Evolutionary conservation across 2,329 filamentous ascomycete genomes (phyloP).

Genomic region (Colletotrichum trifolii): DNA sequence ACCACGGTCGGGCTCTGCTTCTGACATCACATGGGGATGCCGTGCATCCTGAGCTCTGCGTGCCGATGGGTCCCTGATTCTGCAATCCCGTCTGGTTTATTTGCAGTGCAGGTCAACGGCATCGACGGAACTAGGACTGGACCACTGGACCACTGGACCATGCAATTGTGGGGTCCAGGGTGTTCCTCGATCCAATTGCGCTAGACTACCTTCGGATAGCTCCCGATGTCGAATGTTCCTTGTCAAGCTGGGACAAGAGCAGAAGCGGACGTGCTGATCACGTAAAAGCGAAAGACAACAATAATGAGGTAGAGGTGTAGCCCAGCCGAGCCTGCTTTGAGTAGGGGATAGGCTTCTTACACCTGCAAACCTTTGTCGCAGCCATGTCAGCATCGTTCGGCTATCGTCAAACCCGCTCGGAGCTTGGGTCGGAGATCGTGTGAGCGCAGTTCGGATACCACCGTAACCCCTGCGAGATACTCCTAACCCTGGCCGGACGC

Average conservation of each 20-base stretch:
- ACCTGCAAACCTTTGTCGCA: too few species aligned
- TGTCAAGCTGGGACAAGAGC: neutral
- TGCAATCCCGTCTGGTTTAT: neutral
- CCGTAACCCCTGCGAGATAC: slow-evolving; percentile 7
- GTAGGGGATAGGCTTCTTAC: too few species aligned
- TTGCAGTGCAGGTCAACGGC: neutral
- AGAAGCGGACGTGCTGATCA: neutral
- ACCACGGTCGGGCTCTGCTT: neutral
- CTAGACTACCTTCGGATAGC: slow-evolving; percentile 15
- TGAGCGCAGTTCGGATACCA: neutral
- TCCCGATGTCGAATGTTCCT: neutral
- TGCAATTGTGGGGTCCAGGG: neutral
- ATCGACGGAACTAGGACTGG: neutral
- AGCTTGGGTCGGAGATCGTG: slow-evolving; percentile 34
- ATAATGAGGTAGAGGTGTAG: neutral
- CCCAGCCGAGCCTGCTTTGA: too few species aligned
- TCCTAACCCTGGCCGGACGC: slow-evolving; percentile 6
- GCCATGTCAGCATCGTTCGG: too few species aligned
- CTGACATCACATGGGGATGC: slow-evolving; percentile 3
- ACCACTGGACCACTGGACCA: neutral
- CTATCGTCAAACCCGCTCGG: slow-evolving; percentile 13
- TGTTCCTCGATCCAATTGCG: slow-evolving; percentile 2
- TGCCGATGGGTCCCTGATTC: slow-evolving; percentile 1
- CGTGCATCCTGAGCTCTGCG: slow-evolving; percentile 12
- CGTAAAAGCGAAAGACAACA: slow-evolving; percentile 1